Conservation (phyloP, 495 filamentous ascomycete species). For the Tuber indicum region DNA sequence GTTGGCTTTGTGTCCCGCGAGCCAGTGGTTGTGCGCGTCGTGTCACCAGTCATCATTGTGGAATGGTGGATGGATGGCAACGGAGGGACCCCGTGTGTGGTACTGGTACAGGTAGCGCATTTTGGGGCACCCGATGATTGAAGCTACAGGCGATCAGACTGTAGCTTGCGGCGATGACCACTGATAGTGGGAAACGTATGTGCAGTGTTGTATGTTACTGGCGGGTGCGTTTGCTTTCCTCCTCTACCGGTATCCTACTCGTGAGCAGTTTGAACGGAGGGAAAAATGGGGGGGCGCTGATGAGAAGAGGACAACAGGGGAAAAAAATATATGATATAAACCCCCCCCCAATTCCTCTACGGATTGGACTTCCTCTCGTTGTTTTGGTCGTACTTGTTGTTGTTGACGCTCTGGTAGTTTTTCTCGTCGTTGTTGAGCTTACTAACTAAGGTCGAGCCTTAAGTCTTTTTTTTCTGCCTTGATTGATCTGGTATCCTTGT, state of each 20-base stretch:
- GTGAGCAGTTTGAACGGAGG: not conserved
- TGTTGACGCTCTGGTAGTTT: not conserved
- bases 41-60: not conserved
- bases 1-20: not conserved
- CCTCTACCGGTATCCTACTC: not conserved
- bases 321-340: constrained; percentile 3
- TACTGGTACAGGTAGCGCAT: not conserved
- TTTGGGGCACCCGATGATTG: not conserved
- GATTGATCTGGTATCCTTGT: not conserved
- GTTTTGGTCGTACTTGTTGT: not conserved
- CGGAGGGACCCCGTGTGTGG: not conserved
- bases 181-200: not conserved
- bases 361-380: not conserved
- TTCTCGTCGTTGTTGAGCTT: constrained; percentile 3
- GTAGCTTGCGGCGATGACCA: not conserved
- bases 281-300: not conserved
- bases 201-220: not conserved
- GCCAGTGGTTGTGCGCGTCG: not conserved
- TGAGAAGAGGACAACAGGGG: not conserved
- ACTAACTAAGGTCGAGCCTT: constrained; percentile 3
- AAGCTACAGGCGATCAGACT: not conserved
- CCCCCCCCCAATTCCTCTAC: not conserved
- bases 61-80: not conserved
- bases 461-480: not conserved
- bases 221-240: not conserved